These are phyloP conservation scores for Carex cristatella DNA, from an alignment of 176 grass and related monocot genomes.

Conservation along the genomic window DNA sequence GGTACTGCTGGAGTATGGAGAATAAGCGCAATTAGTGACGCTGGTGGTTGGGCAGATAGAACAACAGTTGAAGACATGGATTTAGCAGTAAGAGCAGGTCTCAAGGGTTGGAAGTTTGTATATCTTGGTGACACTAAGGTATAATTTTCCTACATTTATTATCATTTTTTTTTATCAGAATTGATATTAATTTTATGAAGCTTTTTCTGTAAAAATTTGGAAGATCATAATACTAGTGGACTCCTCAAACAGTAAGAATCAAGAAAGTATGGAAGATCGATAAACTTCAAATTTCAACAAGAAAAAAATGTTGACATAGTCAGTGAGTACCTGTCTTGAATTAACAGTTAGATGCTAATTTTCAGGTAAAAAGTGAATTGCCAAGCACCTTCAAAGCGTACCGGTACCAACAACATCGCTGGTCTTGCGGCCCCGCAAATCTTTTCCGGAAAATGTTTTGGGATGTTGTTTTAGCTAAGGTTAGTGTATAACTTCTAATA, in stretches of 20 bases:
- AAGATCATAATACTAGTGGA: neutral
- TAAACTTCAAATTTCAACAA: neutral
- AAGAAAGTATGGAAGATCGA: neutral
- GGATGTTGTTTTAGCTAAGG: conserved; percentile 25
- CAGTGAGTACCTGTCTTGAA: neutral
- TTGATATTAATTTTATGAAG: neutral
- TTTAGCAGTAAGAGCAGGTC: conserved; percentile 37
- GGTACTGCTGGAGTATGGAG: conserved; percentile 41
- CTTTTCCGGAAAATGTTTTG: conserved; percentile 35
- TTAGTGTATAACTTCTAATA: neutral
- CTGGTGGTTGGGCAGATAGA: conserved; percentile 47
- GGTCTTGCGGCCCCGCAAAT: conserved; percentile 44
- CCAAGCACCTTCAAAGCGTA: conserved; percentile 51
- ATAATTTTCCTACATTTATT: neutral
- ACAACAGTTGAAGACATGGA: conserved; percentile 56
- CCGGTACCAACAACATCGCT: conserved; percentile 43
- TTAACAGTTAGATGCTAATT: neutral
- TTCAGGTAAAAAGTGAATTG: conserved; percentile 42
- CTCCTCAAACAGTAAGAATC: neutral
- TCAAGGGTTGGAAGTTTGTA: conserved; percentile 41
- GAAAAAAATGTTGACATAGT: neutral
- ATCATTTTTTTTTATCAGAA: neutral
- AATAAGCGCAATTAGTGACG: conserved; percentile 32
- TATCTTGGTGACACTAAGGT: conserved; percentile 35
- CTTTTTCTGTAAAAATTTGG: neutral